Evolutionary conservation across 192 early-diverging fungal genomes (phyloP), one percentile per base, ranked within the genome.

Genomic region (Coemansia sp.): DNA sequence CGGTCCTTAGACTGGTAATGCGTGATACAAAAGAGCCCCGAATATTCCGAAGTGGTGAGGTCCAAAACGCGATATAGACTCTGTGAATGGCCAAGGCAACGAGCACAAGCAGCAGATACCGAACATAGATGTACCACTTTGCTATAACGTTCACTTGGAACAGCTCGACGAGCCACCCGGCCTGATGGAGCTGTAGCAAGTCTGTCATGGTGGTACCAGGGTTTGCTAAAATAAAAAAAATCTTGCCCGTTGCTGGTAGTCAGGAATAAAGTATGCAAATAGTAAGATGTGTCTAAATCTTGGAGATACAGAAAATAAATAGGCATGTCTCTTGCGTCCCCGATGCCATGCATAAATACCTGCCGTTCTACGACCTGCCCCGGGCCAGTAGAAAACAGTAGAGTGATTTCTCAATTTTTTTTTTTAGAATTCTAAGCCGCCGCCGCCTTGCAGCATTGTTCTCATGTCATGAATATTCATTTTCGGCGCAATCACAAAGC

Each of bases 21-120:
- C 79, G 74, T 20, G 75, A 36, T 3, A 74, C 29, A 33, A 71
- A 38, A 15, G 79, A 55, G 12, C 79, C 79, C 7, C 75, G 79
- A n/a, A 82, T 73, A 34, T 68, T 29, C 9, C 79, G 71, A 15
- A 82, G 44, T 18, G 74, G 79, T 22, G 79, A 82, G 38, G 71
- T 44, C 29, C 57, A 82, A 7, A 74, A 34, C 6, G 68, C 74
- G n/a, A 60, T 42, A 27, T 71, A 18, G 2, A 66, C n/a, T 15
- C 63, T 36, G 20, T 76, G 76, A 12, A 62, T 12, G 1, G 47
- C 16, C 20, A 72, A 7, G 1, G 44, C 20, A 41, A 24, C 24
- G 29, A 64, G 18, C 10, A 29, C 20, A 1, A 49, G 12, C 18
- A 66, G 2, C 52, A 72, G 31, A n/a, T 31, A 36, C n/a, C 22